Evolutionary conservation across 768 basidiomycete genomes (phyloP), one percentile per base, ranked within the genome.

Genomic region (Glaciozyma antarctica): DNA sequence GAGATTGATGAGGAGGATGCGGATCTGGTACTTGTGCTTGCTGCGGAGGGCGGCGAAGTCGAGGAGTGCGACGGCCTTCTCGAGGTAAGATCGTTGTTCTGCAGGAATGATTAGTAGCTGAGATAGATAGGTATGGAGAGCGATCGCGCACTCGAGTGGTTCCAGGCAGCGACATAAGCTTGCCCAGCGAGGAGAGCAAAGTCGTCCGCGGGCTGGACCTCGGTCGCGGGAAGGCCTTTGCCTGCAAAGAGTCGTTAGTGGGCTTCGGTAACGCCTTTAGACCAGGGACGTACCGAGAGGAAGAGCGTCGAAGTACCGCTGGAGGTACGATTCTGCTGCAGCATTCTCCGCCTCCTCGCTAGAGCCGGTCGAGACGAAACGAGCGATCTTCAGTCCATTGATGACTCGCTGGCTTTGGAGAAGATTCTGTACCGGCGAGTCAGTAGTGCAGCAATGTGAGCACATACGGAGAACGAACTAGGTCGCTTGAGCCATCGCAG

Each of bases 171-270:
- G 53, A 90, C 81, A 60, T 84, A 80, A 3, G 82, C 81, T 71
- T 86, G 86, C 3, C 81, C 86, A 9, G 87, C 84, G 26, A 95
- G 78, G 32, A 93, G 80, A 30, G 81, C 85, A 41, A 94, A 81
- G 72, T 93, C 92, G 71, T 95, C 92, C 1, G 84, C 87, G 22
- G 86, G 88, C 73, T 94, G 92, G 30, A 92, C 79, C 71, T 94
- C 92, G 0, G 88, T 87, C 6, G 79, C 74, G 12, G 85, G 83
- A 24, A 93, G 80, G 58, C 81, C 78, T 49, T 78, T 77, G 54
- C 90, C 77, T 77, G 65, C 16, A 21, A 52, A 26, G 22, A 22
- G 32, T 48, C 28, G 24, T 19, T 15, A 22, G 53, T 34, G 6
- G 9, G 32, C 10, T 3, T n/a, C 19, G 19, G 22, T 2, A 24